Evolutionary conservation across 345 rosid genomes (phyloP).

Genomic region (Populus nigra): DNA sequence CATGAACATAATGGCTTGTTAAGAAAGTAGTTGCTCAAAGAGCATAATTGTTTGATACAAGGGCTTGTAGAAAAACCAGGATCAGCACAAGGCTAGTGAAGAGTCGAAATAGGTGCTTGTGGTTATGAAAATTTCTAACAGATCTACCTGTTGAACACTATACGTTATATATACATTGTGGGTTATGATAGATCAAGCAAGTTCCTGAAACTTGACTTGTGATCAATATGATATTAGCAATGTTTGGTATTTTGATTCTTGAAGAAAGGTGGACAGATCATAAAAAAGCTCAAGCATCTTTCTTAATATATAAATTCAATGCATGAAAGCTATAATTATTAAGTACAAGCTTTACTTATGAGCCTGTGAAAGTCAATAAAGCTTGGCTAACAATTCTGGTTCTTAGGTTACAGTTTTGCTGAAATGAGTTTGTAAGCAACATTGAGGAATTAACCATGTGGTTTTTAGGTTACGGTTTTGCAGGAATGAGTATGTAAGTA

Average conservation of each 20-base stretch:
- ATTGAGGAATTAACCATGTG: not conserved
- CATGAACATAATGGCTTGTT: not conserved
- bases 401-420: not conserved
- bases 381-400: not conserved
- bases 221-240: not conserved
- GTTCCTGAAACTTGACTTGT: not conserved
- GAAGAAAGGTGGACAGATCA: not conserved
- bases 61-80: not conserved
- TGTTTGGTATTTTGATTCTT: not conserved
- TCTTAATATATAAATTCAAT: not conserved
- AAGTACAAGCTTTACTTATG: not conserved
- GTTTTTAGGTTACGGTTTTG: not conserved
- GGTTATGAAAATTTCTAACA: not conserved
- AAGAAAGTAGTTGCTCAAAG: not conserved
- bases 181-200: not conserved
- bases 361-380: not conserved
- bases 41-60: too few relatives aligned
- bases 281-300: slow-evolving; percentile 1
- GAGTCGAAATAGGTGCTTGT: not conserved
- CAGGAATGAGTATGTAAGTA: not conserved
- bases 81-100: not conserved
- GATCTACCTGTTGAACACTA: not conserved
- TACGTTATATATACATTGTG: not conserved
- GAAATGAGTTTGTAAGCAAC: not conserved
- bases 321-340: too few relatives aligned